Base-by-base conservation (phyloP, 768 basidiomycete species). In the Amanita rubescens region DNA sequence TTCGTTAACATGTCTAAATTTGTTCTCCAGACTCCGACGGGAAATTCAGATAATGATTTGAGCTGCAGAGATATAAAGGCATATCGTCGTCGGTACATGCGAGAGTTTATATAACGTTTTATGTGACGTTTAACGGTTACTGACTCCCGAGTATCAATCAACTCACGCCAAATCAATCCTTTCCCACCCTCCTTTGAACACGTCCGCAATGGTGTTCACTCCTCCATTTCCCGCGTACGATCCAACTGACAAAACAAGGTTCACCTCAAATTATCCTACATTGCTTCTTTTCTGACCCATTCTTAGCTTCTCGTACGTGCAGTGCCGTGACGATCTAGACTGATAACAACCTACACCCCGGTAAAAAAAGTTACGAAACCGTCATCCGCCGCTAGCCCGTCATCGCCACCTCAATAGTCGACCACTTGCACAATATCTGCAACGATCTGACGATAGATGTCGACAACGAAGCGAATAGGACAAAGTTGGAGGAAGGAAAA, bases 401-500 rank as follows among this genome's bases (percentile, higher is more conserved):
- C 44, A 95, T 97, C 61, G 76, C 94, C 51, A 91, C 93, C 1
- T 74, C 71, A 15, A 73, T 92, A 43, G 84, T 95, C 57, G 88
- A 93, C 66, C 79, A 82, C 41, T 64, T 97, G 39, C 79, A 88
- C 59, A 78, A 80, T 39, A 64, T 78, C 53, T 86, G 86, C 56
- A 88, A 92, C 63, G 71, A 76, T 14, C 66, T 87, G 30, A 58
- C 69, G n/a, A 63, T 67, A 33, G 46, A 63, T 11, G 54, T 60
- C 32, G 62, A 59, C 39, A 59, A 32, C 20, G 53, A 56, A 12
- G 56, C 54, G 38, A 61, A 73, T 11, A 65, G 74, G 12, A 69
- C 63, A 55, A 78, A 75, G 66, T 69, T 92, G 37, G 66, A 67
- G n/a, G 90, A 96, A 65, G 92, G 90, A 1, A 89, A 85, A 62